These are phyloP conservation scores for Aschersonia sp. DNA, from an alignment of 2,329 filamentous ascomycete genomes.

Conservation along the genomic window DNA sequence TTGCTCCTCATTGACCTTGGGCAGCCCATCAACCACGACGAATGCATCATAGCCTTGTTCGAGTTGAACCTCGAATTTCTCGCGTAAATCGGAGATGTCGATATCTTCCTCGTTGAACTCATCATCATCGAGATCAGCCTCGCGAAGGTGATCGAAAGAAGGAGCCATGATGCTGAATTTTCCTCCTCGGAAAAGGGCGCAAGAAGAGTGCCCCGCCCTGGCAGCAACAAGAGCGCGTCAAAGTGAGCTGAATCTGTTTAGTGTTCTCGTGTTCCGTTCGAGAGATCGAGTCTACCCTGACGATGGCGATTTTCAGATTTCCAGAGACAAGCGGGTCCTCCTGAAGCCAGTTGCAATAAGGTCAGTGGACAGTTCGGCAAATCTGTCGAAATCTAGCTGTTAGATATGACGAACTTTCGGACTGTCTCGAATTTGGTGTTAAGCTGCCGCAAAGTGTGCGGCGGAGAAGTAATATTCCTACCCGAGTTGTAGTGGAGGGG, in stretches of 20 bases:
- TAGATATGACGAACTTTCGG: slow-evolving; percentile 2
- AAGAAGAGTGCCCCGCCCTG: slow-evolving; percentile 18
- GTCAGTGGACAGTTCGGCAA: background rate
- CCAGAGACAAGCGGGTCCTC: too few species aligned
- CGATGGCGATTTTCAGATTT: too few species aligned
- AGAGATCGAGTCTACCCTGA: background rate
- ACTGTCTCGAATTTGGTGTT: slow-evolving; percentile 23
- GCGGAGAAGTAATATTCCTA: slow-evolving; percentile 24
- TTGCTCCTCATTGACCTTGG: slow-evolving; percentile 76
- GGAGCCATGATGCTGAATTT: slow-evolving; percentile 57
- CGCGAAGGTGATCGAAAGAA: slow-evolving; percentile 82
- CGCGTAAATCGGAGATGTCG: slow-evolving; percentile 85
- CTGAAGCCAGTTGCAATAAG: too few species aligned
- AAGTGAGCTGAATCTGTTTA: background rate
- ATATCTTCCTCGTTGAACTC: slow-evolving; percentile 86
- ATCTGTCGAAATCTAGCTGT: slow-evolving; percentile 1
- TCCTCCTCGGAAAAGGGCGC: slow-evolving; percentile 16
- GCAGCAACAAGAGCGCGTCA: background rate
- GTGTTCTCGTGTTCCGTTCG: background rate
- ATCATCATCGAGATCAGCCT: slow-evolving; percentile 75
- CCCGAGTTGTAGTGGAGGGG: slow-evolving; percentile 18
- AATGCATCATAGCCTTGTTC: slow-evolving; percentile 95
- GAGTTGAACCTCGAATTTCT: slow-evolving; percentile 89
- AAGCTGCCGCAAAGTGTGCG: slow-evolving; percentile 23
- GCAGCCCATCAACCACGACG: slow-evolving; percentile 88